Conservation (phyloP, 2,329 filamentous ascomycete genomes). For the Xylariaceae sp. region DNA sequence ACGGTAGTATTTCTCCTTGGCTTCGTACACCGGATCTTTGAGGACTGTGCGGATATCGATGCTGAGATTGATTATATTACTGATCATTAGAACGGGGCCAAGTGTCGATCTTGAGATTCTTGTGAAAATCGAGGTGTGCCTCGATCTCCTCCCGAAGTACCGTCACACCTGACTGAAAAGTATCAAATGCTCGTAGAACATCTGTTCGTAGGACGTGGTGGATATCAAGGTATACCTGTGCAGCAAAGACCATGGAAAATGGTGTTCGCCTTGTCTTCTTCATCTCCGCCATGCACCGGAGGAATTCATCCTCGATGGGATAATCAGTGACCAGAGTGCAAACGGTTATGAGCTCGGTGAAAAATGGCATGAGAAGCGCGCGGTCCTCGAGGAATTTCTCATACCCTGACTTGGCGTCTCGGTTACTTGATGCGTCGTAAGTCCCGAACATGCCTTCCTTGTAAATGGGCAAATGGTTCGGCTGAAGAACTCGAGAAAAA, state of each 20-base stretch:
- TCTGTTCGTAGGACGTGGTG: slow-evolving; percentile 29
- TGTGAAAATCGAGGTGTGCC: slow-evolving; percentile 29
- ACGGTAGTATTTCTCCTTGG: slow-evolving; percentile 7
- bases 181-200: slow-evolving; percentile 3
- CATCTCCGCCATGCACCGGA: slow-evolving; percentile 32
- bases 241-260: slow-evolving; percentile 36
- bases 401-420: slow-evolving; percentile 19
- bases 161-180: slow-evolving; percentile 8
- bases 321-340: slow-evolving; percentile 18
- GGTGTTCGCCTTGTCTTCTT: slow-evolving; percentile 28
- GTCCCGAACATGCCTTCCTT: slow-evolving; percentile 23
- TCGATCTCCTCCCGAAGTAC: slow-evolving; percentile 23
- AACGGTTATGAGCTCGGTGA: slow-evolving; percentile 32
- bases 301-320: slow-evolving; percentile 35
- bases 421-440: slow-evolving; percentile 25
- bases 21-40: slow-evolving; percentile 21
- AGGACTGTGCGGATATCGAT: slow-evolving; percentile 20
- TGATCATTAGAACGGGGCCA: slow-evolving; percentile 30
- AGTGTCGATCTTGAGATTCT: slow-evolving; percentile 23
- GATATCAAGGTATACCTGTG: slow-evolving; percentile 40
- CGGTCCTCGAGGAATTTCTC: slow-evolving; percentile 35
- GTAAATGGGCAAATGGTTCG: slow-evolving; percentile 13
- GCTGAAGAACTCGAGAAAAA: slow-evolving; percentile 14
- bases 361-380: slow-evolving; percentile 30
- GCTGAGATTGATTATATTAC: slow-evolving; percentile 12